Percentiles rank a stretch among this genome's conserved stretches.
These are phyloP conservation scores for Mucor piriformis DNA, from an alignment of 371 early-diverging fungal species.

Conservation along the genomic window DNA sequence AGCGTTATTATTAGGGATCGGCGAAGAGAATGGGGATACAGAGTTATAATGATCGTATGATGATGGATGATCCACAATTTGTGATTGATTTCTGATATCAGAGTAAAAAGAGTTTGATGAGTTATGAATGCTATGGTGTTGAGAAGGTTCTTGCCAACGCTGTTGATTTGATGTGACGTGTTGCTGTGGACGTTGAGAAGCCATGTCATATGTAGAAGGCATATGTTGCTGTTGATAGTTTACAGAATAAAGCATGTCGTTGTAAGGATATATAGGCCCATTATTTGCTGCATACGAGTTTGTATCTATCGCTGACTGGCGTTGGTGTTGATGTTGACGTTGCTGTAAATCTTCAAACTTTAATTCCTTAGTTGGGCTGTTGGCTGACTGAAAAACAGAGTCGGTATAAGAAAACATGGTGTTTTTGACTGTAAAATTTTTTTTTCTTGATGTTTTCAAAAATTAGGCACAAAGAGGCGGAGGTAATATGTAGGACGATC, in stretches of 20 bases:
- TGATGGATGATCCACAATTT: background rate
- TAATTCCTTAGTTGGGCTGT: slow-evolving; percentile 11
- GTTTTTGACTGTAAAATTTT: background rate
- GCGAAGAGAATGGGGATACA: slow-evolving; percentile 8
- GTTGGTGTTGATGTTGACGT: background rate
- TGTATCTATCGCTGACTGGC: background rate
- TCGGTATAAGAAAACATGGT: slow-evolving; percentile 23
- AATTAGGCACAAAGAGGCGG: background rate
- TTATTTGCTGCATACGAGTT: background rate
- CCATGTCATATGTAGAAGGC: background rate
- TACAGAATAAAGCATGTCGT: slow-evolving; percentile 13
- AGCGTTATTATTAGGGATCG: background rate
- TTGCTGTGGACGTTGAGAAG: background rate
- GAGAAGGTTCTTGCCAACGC: slow-evolving; percentile 6
- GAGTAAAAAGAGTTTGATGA: background rate
- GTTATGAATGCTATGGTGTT: background rate
- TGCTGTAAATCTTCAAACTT: background rate
- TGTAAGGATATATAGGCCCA: slow-evolving; percentile 6
- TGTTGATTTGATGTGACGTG: too few species aligned
- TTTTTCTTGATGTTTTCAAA: background rate
- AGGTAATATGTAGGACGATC: slow-evolving; percentile 1
- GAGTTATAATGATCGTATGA: background rate
- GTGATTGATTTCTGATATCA: background rate
- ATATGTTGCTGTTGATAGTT: background rate
- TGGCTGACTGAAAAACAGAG: slow-evolving; percentile 9